Base-by-base conservation (phyloP, 192 early-diverging fungal species). In the Mortierella claussenii region DNA sequence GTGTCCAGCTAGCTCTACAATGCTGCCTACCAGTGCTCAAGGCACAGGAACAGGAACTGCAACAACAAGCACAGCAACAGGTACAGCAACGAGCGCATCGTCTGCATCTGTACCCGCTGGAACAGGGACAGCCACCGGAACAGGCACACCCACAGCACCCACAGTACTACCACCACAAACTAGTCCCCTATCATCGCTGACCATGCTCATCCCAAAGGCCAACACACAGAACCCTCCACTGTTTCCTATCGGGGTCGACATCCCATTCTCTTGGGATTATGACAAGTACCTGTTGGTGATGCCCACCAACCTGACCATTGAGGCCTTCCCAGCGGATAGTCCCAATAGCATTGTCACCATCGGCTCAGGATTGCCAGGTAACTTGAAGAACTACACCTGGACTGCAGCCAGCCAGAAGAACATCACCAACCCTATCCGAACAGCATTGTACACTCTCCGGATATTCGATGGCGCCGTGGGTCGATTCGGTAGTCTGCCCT, bases 321-420 rank as follows among this genome's bases (percentile, higher is more conserved):
- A 76, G 23, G 63, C 64, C 7, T 67, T n/a, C 20, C 7, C n/a
- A n/a, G 1, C 51, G 13, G 33, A 55, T 51, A 56, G 20, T 32
- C 47, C 49, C 28, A 52, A 8, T 4, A 33, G 0, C 13, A 62
- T 76, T 21, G 26, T 76, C 2, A 66, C 73, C 52, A 66, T 76
- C 15, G 73, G 53, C n/a, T n/a, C 44, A 3, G 73, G 43, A 4
- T 23, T 76, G 7, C 57, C 73, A 10, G 73, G 73, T 34, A 76
- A 52, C 53, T n/a, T 37, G 20, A 43, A 27, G 21, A 76, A 76
- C 53, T 76, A 51, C 27, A 76, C 73, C 33, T 76, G 73, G 73
- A 34, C 73, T 18, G 65, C 36, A 42, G 58, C 44, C 15, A 61
- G 21, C 4, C 73, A 76, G 23, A 40, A 34, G 27, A 76, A 76